Percentiles rank a stretch among this genome's conserved stretches.
Evolutionary conservation across 129 eudicot genomes (phyloP).

Genomic region (Scalesia atractyloides): DNA sequence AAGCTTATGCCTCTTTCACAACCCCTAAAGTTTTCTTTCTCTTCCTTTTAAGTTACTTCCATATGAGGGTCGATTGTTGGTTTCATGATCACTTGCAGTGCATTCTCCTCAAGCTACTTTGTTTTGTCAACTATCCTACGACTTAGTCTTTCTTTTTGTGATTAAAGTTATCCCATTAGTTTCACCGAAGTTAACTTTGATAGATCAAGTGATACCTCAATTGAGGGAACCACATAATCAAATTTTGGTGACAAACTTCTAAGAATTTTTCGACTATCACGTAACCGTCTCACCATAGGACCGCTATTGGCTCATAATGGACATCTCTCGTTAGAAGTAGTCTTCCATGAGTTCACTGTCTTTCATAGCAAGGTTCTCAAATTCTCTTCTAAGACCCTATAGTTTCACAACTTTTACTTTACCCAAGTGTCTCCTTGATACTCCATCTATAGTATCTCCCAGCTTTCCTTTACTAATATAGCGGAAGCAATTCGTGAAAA

Average conservation of each 20-base stretch:
- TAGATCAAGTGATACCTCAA: background rate
- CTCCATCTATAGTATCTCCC: background rate
- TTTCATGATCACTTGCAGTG: background rate
- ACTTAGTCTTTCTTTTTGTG: background rate
- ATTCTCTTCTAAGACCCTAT: background rate
- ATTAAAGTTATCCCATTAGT: background rate
- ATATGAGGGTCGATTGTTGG: background rate
- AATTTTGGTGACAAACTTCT: background rate
- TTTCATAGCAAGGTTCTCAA: background rate
- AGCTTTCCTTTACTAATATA: too few species aligned
- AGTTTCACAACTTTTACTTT: background rate
- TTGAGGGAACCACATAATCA: background rate
- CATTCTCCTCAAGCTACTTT: background rate
- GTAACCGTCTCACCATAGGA: background rate
- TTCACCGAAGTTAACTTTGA: background rate
- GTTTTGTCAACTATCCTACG: background rate
- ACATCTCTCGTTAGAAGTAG: background rate
- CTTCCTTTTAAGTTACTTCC: too few species aligned
- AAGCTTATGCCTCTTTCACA: background rate
- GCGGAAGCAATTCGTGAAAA: background rate
- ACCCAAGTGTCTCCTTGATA: too few species aligned
- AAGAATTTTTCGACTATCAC: background rate
- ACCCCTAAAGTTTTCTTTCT: background rate
- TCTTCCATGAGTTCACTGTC: background rate
- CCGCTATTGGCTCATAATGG: background rate